phyloP scores from a whole-genome alignment of 2,329 filamentous ascomycete species.

The Aspergillus persii region DNA sequence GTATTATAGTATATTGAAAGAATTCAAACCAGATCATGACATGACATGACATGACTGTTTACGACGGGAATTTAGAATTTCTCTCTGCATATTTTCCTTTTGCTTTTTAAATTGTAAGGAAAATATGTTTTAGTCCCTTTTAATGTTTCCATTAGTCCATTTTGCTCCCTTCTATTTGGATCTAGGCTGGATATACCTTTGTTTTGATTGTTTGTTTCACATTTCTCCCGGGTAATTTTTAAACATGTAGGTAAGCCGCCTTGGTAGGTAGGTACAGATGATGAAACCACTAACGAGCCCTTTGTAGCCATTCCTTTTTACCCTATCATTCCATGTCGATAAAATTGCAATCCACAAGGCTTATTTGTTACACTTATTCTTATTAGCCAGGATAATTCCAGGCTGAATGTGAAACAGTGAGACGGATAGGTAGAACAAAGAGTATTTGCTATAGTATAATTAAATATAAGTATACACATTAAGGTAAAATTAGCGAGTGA shows the following conservation, averaged over 20 bases:
- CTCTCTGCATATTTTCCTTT: background rate
- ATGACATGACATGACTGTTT: background rate
- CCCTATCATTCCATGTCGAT: background rate
- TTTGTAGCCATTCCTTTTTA: background rate
- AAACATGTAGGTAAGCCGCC: too few species aligned
- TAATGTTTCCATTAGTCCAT: background rate
- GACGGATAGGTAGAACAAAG: too few species aligned
- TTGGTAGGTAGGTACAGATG: too few species aligned
- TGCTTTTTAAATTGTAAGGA: background rate
- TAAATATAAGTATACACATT: background rate
- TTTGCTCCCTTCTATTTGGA: background rate
- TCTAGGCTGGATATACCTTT: background rate
- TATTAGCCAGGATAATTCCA: too few species aligned
- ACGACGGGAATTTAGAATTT: background rate
- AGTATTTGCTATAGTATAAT: background rate
- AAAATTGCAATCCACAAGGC: too few species aligned
- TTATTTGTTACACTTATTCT: too few species aligned
- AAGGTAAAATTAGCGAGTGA: background rate
- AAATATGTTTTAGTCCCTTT: background rate
- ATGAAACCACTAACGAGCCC: too few species aligned
- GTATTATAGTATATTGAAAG: background rate
- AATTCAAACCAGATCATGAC: background rate
- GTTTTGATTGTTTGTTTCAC: background rate
- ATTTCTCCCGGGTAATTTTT: background rate
- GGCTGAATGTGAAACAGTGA: too few species aligned